Evolutionary conservation across 805 yeast species (phyloP).

Genomic region (Saccharomycopsis malanga): DNA sequence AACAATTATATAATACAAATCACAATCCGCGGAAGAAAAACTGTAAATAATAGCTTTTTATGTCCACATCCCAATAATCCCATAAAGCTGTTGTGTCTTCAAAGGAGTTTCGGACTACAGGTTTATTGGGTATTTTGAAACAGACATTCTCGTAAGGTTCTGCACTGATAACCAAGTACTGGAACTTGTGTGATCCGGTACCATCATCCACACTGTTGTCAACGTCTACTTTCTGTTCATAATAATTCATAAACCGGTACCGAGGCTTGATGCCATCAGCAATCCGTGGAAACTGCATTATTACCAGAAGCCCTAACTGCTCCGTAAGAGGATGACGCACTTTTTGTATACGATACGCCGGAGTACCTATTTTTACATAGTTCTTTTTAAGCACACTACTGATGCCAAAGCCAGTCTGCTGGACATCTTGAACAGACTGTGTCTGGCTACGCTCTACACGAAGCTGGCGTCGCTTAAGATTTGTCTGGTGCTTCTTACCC

Average conservation of each 20-base stretch:
- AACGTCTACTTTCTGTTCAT: constrained; percentile 55
- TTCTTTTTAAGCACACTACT: constrained; percentile 33
- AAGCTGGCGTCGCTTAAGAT: constrained; percentile 53
- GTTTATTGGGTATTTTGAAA: constrained; percentile 60
- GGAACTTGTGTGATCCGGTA: constrained; percentile 32
- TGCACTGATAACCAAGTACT: constrained; percentile 73
- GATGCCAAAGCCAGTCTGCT: constrained; percentile 18
- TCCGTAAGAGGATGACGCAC: constrained; percentile 54
- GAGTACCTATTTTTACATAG: constrained; percentile 62
- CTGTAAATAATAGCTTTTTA: constrained; percentile 64
- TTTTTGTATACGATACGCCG: constrained; percentile 61
- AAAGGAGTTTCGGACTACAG: constrained; percentile 27
- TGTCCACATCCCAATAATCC: constrained; percentile 70
- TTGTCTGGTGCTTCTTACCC: constrained; percentile 76
- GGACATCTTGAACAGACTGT: constrained; percentile 9
- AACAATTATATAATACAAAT: no score
- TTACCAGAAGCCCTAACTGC: constrained; percentile 59
- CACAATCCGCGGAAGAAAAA: constrained; percentile 39
- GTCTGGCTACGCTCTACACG: constrained; percentile 30
- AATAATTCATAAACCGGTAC: constrained; percentile 69
- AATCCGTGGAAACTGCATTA: constrained; percentile 48
- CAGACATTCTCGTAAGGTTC: constrained; percentile 86
- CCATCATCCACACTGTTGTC: constrained; percentile 30
- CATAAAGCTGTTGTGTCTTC: constrained; percentile 36
- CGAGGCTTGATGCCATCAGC: constrained; percentile 45